Base-by-base conservation (phyloP, 2,329 filamentous ascomycete genomes). In the Acrocalymma vagum region DNA sequence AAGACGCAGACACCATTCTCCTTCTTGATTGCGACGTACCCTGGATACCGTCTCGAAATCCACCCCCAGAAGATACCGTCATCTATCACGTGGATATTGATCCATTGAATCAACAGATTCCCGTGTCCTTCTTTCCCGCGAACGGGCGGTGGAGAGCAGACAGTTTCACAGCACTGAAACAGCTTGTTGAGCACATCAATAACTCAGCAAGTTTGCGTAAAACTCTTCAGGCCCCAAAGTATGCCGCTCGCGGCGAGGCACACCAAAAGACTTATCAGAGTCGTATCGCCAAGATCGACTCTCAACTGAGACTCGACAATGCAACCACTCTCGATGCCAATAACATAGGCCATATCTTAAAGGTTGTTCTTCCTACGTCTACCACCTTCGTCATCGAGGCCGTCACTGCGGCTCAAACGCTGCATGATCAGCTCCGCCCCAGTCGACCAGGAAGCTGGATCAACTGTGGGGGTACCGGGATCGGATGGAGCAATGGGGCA, bases 21-120 rank as follows among this genome's bases (percentile, higher is more conserved):
- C 17, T 57, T 5, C 32, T 59, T 5, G 57, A 60, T 13, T 56
- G 43, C 30, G 55, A 60, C 36, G 49, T 60, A 4, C 55, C 53
- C 7, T 60, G 53, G 53, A 60, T 55, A 9, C 48, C 51, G 6
- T 47, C 45, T 11, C 29, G 22, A 11, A 84, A 81, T 67, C 76
- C 75, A 50, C 84, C 84, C 0, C 67, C 67, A 2, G 65, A 72
- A 3, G 74, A 77, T 11, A 78, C 79, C 14, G 76, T 74, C 47
- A 72, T 87, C 39, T 85, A 81, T 69, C 84, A 87, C 55, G 76
- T 87, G 28, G 84, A 87, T 52, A 75, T 84, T 31, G 84, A 87
- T 51, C 82, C 84, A 1, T 69, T 86, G 16, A 87, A 87, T 72
- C 82, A 86, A 65, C 79, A 85, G 65, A 90, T 90, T 77, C 86